A percentile compares a stretch with the other conserved stretches of the same genome.
These are phyloP conservation scores for Inga oerstediana DNA, from an alignment of 306 rosid genomes.

Conservation along the genomic window DNA sequence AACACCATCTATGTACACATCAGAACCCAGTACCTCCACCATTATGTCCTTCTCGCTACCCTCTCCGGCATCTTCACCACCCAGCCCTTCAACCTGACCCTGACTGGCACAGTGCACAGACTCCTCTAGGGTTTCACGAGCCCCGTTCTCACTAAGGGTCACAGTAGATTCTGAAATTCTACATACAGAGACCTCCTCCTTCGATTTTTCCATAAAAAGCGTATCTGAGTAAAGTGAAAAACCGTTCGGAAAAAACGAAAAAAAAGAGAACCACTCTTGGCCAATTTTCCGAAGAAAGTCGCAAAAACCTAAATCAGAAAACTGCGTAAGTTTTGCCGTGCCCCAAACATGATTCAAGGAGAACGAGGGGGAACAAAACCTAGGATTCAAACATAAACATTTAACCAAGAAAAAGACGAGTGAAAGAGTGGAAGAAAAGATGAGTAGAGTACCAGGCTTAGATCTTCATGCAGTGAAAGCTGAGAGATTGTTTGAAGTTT, in stretches of 20 bases:
- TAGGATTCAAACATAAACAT: slow-evolving; percentile 28
- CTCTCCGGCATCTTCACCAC: slow-evolving; percentile 43
- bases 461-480: slow-evolving; percentile 54
- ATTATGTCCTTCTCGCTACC: slow-evolving; percentile 78
- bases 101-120: slow-evolving; percentile 33
- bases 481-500: slow-evolving; percentile 44
- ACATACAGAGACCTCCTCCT: slow-evolving; percentile 40
- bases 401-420: background rate
- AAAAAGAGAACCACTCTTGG: background rate
- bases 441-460: slow-evolving; percentile 50
- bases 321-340: slow-evolving; percentile 26
- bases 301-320: slow-evolving; percentile 49
- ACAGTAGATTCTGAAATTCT: slow-evolving; percentile 50
- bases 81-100: slow-evolving; percentile 40
- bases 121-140: slow-evolving; percentile 47
- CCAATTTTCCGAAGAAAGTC: slow-evolving; percentile 1
- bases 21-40: slow-evolving; percentile 82
- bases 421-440: slow-evolving; percentile 20
- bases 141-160: slow-evolving; percentile 43
- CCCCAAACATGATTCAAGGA: slow-evolving; percentile 6
- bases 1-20: slow-evolving; percentile 83
- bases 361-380: background rate
- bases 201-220: slow-evolving; percentile 69
- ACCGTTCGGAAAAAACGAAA: slow-evolving; percentile 12
- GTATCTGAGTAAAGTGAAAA: slow-evolving; percentile 48